These are phyloP conservation scores for Arthrobotrys iridis DNA, from an alignment of 2,329 filamentous ascomycete species.

Conservation along the genomic window DNA sequence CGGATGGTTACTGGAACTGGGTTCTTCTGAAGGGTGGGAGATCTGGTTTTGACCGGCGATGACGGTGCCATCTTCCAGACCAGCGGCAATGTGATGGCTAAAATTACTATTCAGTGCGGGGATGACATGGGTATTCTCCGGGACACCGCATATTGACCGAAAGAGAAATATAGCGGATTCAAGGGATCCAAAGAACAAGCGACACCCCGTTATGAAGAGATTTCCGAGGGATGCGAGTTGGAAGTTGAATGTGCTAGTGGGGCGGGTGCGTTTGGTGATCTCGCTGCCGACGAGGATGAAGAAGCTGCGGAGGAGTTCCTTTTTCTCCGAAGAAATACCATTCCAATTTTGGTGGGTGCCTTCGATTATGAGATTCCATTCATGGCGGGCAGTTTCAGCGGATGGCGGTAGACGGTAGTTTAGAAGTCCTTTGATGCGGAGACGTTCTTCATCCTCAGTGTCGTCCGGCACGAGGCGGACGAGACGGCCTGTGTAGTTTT, in stretches of 20 bases:
- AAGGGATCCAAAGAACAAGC: conserved; percentile 90
- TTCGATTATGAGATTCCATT: conserved; percentile 92
- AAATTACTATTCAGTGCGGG: conserved; percentile 96
- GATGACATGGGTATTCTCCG: conserved; percentile 78
- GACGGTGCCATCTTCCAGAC: conserved; percentile 76
- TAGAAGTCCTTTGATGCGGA: conserved; percentile 82
- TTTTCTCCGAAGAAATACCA: conserved; percentile 73
- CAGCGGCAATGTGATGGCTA: conserved; percentile 90
- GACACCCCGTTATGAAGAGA: conserved; percentile 81
- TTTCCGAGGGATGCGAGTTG: conserved; percentile 80
- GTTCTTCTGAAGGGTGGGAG: conserved; percentile 79
- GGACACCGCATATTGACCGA: conserved; percentile 85
- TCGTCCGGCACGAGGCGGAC: conserved; percentile 85
- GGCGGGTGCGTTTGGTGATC: conserved; percentile 78
- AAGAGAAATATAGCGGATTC: conserved; percentile 92
- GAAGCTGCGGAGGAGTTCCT: conserved; percentile 79
- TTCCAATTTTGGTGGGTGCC: conserved; percentile 80
- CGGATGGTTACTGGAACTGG: conserved; percentile 60
- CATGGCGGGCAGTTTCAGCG: conserved; percentile 71
- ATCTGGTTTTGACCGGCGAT: conserved; percentile 95
- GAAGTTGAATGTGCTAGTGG: conserved; percentile 79
- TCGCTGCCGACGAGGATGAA: conserved; percentile 74
- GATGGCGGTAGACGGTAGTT: conserved; percentile 81
- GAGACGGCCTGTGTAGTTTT: conserved; percentile 72
- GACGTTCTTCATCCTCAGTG: conserved; percentile 70